A percentile compares a stretch with the other conserved stretches of the same genome.
phyloP scores from a whole-genome alignment of 768 basidiomycete species.

The Podaxis mareebaensis region DNA sequence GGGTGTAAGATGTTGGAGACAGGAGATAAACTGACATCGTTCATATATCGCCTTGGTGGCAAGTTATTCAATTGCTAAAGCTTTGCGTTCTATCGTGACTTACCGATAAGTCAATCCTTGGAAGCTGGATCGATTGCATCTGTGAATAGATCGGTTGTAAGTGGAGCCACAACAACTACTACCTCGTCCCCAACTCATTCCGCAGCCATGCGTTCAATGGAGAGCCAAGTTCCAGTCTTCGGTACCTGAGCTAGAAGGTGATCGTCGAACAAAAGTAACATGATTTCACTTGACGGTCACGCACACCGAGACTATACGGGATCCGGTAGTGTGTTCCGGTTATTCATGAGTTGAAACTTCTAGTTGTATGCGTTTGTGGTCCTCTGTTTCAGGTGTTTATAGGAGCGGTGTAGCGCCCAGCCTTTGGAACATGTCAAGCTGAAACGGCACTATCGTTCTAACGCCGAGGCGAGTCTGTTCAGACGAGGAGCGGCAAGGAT shows the following conservation, averaged over 20 bases:
- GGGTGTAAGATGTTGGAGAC: neutral
- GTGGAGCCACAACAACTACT: neutral
- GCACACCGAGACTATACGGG: neutral
- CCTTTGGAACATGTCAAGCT: neutral
- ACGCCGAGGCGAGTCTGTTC: neutral
- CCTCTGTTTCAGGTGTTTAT: neutral
- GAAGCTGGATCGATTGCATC: no score
- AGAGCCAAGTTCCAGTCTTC: neutral
- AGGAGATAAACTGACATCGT: neutral
- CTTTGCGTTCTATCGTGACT: no score
- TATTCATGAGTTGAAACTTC: neutral
- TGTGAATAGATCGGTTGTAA: no score
- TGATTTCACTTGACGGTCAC: neutral
- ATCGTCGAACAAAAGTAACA: neutral
- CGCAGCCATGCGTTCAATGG: neutral
- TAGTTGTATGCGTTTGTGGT: neutral
- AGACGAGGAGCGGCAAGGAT: neutral
- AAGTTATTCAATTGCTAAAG: neutral
- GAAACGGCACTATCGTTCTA: neutral
- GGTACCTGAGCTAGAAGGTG: constrained; percentile 3
- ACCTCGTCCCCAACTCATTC: neutral
- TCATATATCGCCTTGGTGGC: neutral
- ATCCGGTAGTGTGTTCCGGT: neutral
- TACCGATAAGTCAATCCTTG: neutral
- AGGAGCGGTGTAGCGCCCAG: neutral